Percentiles rank a stretch among this genome's conserved stretches.
Evolutionary conservation across 495 filamentous ascomycete species (phyloP).

Genomic region (Paragyromitra xinjiangensis): DNA sequence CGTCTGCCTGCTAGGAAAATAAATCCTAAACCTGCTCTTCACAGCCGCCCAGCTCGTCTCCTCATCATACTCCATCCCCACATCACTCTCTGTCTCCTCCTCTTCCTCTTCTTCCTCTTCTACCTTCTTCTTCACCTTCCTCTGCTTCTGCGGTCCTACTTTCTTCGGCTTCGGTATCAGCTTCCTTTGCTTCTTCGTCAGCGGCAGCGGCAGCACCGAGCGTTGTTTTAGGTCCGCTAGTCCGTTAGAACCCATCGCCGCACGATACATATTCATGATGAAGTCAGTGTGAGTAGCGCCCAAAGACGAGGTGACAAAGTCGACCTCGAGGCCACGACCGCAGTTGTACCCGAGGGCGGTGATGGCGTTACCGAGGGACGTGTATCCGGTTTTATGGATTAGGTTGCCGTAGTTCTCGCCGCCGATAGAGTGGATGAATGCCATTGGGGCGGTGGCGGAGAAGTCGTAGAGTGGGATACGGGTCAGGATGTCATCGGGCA

Average conservation of each 20-base stretch:
- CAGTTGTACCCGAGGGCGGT: slow-evolving; percentile 64
- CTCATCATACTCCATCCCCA: slow-evolving; percentile 49
- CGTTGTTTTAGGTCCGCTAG: slow-evolving; percentile 30
- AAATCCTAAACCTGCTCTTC: slow-evolving; percentile 71
- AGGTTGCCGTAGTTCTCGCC: slow-evolving; percentile 64
- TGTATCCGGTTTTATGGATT: slow-evolving; percentile 68
- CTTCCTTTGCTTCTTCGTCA: background rate
- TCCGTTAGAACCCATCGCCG: slow-evolving; percentile 59
- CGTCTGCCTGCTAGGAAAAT: slow-evolving; percentile 82
- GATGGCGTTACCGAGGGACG: slow-evolving; percentile 69
- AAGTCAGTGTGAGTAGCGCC: slow-evolving; percentile 76
- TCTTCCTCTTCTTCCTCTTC: slow-evolving; percentile 62
- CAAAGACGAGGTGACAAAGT: slow-evolving; percentile 76
- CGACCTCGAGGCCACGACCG: slow-evolving; percentile 62
- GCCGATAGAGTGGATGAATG: slow-evolving; percentile 75
- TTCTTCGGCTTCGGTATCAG: background rate
- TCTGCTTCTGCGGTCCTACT: slow-evolving; percentile 64
- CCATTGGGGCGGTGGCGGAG: slow-evolving; percentile 64
- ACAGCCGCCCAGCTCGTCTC: slow-evolving; percentile 60
- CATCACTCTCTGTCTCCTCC: slow-evolving; percentile 57
- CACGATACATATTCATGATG: slow-evolving; percentile 75
- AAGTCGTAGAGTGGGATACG: slow-evolving; percentile 70
- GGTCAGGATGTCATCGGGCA: slow-evolving; percentile 63
- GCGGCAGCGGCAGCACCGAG: background rate
- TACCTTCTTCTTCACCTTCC: slow-evolving; percentile 59